A percentile compares a stretch with the other conserved stretches of the same genome.
phyloP scores from a whole-genome alignment of 192 early-diverging fungal genomes.

The Podila verticillata region DNA sequence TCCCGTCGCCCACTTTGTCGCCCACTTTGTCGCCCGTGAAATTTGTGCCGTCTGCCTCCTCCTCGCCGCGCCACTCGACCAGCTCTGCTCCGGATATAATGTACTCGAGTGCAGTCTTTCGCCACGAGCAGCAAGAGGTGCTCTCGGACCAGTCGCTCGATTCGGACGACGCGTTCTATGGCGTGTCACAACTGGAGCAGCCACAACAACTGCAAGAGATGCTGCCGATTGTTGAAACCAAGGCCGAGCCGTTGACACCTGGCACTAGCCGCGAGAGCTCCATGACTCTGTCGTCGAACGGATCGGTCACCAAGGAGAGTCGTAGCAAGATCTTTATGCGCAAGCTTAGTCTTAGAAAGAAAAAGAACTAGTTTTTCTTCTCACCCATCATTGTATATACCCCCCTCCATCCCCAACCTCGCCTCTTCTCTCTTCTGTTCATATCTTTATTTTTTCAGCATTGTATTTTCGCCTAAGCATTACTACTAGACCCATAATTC shows the following conservation, averaged over 20 bases:
- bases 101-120: not conserved
- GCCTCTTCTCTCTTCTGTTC: not conserved
- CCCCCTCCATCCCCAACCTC: not conserved
- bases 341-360: constrained; percentile 27
- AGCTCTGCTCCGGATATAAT: constrained; percentile 5
- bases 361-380: not conserved
- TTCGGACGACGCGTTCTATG: not conserved
- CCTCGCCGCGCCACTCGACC: constrained; percentile 35
- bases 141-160: not conserved
- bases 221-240: not conserved
- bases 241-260: not conserved
- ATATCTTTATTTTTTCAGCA: constrained; percentile 5
- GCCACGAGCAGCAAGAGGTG: not conserved
- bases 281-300: not conserved
- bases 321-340: constrained; percentile 26
- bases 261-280: not conserved
- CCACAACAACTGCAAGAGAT: not conserved
- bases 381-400: constrained; percentile 7
- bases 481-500: too few relatives aligned
- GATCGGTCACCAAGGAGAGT: not conserved
- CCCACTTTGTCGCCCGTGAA: constrained; percentile 18
- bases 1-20: constrained; percentile 24
- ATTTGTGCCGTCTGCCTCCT: constrained; percentile 5
- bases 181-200: not conserved
- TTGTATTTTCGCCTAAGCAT: too few relatives aligned